These are phyloP conservation scores for Flaveria robusta DNA, from an alignment of 129 eudicot species.

Conservation along the genomic window DNA sequence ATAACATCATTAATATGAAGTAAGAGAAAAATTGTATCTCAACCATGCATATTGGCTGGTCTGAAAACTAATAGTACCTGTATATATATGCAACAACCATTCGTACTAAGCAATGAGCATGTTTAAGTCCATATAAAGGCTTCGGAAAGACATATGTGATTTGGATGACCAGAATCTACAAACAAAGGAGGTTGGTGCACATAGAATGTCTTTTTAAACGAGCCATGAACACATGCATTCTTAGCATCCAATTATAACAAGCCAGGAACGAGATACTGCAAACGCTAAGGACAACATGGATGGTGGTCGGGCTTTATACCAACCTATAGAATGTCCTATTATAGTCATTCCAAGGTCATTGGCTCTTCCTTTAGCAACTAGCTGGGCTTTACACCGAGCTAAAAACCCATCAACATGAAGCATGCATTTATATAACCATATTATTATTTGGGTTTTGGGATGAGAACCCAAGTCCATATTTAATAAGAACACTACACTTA, in stretches of 20 bases:
- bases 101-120: not conserved
- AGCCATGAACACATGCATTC: not conserved
- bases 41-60: not conserved
- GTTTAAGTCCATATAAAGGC: not conserved
- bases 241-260: not conserved
- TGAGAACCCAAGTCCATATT: no score
- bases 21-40: no score
- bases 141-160: not conserved
- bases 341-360: no score
- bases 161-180: not conserved
- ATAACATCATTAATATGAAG: no score
- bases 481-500: no score
- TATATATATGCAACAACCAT: not conserved
- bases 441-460: no score
- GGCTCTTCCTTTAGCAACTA: no score
- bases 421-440: no score
- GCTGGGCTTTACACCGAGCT: no score
- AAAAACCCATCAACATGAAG: no score
- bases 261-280: not conserved
- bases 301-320: not conserved
- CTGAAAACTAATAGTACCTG: not conserved
- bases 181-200: not conserved
- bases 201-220: not conserved
- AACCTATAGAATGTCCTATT: no score
- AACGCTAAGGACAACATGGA: not conserved